phyloP scores from a whole-genome alignment of 164 flowering plant species.

The Warburgia ugandensis region DNA sequence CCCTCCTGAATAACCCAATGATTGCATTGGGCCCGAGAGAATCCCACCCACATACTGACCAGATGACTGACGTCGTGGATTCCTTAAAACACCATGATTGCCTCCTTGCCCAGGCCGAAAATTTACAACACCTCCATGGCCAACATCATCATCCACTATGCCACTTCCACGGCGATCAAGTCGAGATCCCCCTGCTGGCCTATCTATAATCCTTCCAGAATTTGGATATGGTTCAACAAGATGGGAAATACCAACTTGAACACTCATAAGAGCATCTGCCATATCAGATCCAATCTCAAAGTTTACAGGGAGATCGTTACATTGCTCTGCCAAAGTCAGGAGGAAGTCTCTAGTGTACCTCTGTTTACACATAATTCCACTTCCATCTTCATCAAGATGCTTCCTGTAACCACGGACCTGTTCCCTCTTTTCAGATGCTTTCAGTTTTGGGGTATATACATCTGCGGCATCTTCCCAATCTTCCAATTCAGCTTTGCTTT shows the following conservation, averaged over 20 bases:
- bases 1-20: slow-evolving; percentile 53
- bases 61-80: slow-evolving; percentile 50
- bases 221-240: slow-evolving; percentile 41
- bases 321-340: slow-evolving; percentile 54
- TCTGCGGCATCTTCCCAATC: slow-evolving; percentile 98
- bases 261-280: slow-evolving; percentile 33
- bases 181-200: slow-evolving; percentile 41
- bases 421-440: slow-evolving; percentile 26
- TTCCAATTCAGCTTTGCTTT: slow-evolving; percentile 53
- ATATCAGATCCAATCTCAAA: slow-evolving; percentile 46
- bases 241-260: slow-evolving; percentile 25
- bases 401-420: slow-evolving; percentile 8
- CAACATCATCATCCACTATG: slow-evolving; percentile 48
- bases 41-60: slow-evolving; percentile 47
- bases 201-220: slow-evolving; percentile 54
- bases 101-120: slow-evolving; percentile 67
- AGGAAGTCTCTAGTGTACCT: slow-evolving; percentile 80
- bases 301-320: slow-evolving; percentile 43
- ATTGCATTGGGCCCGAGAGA: slow-evolving; percentile 55
- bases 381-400: slow-evolving; percentile 18
- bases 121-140: slow-evolving; percentile 29
- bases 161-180: slow-evolving; percentile 37
- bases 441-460: slow-evolving; percentile 32
- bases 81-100: slow-evolving; percentile 61
- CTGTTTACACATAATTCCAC: slow-evolving; percentile 41